A percentile compares a stretch with the other conserved stretches of the same genome.
Evolutionary conservation across 768 basidiomycete genomes (phyloP).

Genomic region (Mycena alexandri): DNA sequence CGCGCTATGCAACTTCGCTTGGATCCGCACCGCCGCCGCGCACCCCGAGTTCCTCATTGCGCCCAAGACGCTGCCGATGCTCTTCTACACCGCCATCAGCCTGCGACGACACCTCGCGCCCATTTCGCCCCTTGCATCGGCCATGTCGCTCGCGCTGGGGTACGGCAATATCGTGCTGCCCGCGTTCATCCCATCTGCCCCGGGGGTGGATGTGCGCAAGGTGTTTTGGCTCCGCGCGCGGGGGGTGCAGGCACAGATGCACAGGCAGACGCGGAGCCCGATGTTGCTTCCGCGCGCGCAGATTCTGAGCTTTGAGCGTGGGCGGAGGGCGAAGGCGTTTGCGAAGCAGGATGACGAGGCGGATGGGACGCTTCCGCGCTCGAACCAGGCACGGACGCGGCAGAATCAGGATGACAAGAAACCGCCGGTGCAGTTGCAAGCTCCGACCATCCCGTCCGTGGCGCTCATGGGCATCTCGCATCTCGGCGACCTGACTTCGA

Average conservation of each 20-base stretch:
- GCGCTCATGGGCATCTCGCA: constrained; percentile 37
- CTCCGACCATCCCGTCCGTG: constrained; percentile 5
- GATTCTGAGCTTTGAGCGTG: constrained; percentile 32
- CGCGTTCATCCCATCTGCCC: constrained; percentile 32
- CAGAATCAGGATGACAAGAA: background rate
- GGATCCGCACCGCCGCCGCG: constrained; percentile 26
- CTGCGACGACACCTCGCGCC: constrained; percentile 34
- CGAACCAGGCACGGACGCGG: background rate
- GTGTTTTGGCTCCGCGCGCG: constrained; percentile 40
- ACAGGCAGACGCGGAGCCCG: constrained; percentile 31
- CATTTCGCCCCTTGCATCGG: constrained; percentile 26
- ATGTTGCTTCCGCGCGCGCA: constrained; percentile 37
- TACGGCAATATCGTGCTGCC: constrained; percentile 40
- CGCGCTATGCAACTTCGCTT: constrained; percentile 37
- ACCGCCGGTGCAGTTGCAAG: background rate
- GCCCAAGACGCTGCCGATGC: constrained; percentile 24
- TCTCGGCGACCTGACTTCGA: constrained; percentile 23
- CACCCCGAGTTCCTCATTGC: constrained; percentile 15
- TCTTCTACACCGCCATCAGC: constrained; percentile 40
- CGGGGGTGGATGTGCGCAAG: constrained; percentile 3
- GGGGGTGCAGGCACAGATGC: constrained; percentile 36
- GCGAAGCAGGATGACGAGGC: constrained; percentile 32
- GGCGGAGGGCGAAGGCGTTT: constrained; percentile 27
- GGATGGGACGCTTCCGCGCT: constrained; percentile 18
- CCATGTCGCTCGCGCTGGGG: constrained; percentile 40